Evolutionary conservation across 352 stramenopile species (phyloP).

Genomic region (Phytophthora ramorum): DNA sequence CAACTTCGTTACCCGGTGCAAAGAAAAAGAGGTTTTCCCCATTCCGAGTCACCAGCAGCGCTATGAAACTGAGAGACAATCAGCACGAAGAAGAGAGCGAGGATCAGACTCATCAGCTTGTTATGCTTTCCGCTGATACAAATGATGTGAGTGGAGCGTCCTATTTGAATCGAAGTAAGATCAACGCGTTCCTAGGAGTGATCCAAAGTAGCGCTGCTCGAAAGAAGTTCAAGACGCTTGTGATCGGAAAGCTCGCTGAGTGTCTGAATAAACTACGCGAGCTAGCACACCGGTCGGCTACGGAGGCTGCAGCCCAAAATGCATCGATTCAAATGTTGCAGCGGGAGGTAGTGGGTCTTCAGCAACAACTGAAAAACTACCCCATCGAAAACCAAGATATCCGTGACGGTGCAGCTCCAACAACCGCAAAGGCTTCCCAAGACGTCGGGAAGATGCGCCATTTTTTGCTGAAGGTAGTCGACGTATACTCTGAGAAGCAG

Average conservation of each 20-base stretch:
- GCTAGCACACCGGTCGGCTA: slow-evolving; percentile 39
- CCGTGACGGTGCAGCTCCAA: neutral
- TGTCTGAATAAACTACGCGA: slow-evolving; percentile 51
- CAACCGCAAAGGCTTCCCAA: neutral
- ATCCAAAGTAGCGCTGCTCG: slow-evolving; percentile 51
- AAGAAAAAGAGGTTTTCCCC: slow-evolving; percentile 43
- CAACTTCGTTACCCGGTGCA: slow-evolving; percentile 2
- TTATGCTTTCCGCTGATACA: slow-evolving; percentile 37
- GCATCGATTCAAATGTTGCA: slow-evolving; percentile 46
- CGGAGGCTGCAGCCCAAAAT: slow-evolving; percentile 41
- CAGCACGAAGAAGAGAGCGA: slow-evolving; percentile 19
- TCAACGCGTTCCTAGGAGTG: slow-evolving; percentile 66
- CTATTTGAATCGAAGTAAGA: slow-evolving; percentile 71
- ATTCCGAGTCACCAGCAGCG: slow-evolving; percentile 34
- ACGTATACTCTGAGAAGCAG: slow-evolving; percentile 43
- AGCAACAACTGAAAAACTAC: slow-evolving; percentile 22
- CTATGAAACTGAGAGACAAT: slow-evolving; percentile 26
- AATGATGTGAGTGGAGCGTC: slow-evolving; percentile 49
- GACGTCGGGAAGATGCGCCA: slow-evolving; percentile 21
- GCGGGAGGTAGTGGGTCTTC: slow-evolving; percentile 48
- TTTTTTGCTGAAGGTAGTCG: slow-evolving; percentile 55
- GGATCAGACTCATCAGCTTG: slow-evolving; percentile 18
- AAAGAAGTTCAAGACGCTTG: slow-evolving; percentile 53
- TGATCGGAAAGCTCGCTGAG: slow-evolving; percentile 57
- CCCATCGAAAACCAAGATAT: slow-evolving; percentile 1